Conservation (phyloP, 352 stramenopile species). For the Phytophthora sp. region DNA sequence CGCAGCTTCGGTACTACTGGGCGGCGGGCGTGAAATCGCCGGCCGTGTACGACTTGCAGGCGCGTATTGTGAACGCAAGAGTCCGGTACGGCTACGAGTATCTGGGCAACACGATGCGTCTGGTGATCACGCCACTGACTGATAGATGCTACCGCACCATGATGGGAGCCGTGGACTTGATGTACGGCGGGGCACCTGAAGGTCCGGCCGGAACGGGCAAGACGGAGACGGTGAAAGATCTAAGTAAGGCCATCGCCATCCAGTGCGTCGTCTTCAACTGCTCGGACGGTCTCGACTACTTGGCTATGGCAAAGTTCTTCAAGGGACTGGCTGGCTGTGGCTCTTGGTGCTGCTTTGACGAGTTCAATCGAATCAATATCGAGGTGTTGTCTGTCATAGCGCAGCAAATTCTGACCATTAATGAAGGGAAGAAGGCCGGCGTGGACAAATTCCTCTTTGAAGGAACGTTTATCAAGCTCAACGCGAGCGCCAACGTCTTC, state of each 20-base stretch:
- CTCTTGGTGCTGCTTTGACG: slow-evolving; percentile 95
- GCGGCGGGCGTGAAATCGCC: slow-evolving; percentile 62
- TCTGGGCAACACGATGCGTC: slow-evolving; percentile 92
- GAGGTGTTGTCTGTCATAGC: slow-evolving; percentile 95
- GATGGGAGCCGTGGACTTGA: slow-evolving; percentile 93
- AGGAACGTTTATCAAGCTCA: slow-evolving; percentile 93
- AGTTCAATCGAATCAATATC: slow-evolving; percentile 97
- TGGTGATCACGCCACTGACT: slow-evolving; percentile 95
- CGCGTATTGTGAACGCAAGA: slow-evolving; percentile 88
- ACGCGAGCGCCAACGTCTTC: slow-evolving; percentile 92
- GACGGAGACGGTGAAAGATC: slow-evolving; percentile 95
- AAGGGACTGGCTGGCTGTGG: slow-evolving; percentile 93
- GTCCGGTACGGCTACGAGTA: slow-evolving; percentile 93
- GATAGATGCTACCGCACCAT: slow-evolving; percentile 95
- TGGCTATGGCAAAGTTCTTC: slow-evolving; percentile 97
- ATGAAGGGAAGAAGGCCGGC: slow-evolving; percentile 90
- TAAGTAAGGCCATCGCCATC: slow-evolving; percentile 95
- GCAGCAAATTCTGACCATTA: slow-evolving; percentile 95
- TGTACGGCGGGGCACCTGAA: slow-evolving; percentile 94
- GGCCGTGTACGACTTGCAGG: slow-evolving; percentile 75
- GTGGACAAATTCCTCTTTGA: slow-evolving; percentile 94
- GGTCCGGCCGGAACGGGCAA: slow-evolving; percentile 95
- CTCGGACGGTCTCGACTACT: slow-evolving; percentile 91
- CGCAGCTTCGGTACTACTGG: slow-evolving; percentile 95
- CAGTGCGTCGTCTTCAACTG: slow-evolving; percentile 97